Conservation (phyloP, 768 basidiomycete genomes). For the Russula sp. region DNA sequence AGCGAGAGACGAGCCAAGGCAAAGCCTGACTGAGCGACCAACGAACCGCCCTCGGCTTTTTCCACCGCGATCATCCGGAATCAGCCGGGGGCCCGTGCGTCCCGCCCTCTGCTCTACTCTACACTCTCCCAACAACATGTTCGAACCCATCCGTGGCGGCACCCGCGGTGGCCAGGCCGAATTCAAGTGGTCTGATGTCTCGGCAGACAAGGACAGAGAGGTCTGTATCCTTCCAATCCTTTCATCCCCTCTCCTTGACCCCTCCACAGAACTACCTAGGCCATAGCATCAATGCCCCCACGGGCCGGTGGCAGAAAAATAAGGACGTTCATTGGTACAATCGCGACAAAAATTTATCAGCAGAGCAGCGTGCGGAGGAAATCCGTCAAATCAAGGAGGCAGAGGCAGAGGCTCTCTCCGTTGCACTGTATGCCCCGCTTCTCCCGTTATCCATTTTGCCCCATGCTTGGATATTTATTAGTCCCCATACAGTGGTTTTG, state of each 20-base stretch:
- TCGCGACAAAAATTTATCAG: slow-evolving; percentile 44
- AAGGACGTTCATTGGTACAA: slow-evolving; percentile 96
- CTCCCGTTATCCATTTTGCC: background rate
- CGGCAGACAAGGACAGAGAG: slow-evolving; percentile 90
- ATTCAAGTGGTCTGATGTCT: slow-evolving; percentile 87
- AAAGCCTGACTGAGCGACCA: background rate
- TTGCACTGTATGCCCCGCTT: slow-evolving; percentile 54
- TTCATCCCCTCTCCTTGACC: background rate
- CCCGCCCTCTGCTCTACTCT: too few relatives aligned
- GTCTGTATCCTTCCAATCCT: slow-evolving; percentile 32
- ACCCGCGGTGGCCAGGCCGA: slow-evolving; percentile 87
- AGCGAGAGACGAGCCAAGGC: background rate
- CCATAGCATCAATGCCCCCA: slow-evolving; percentile 90
- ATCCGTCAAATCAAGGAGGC: slow-evolving; percentile 76
- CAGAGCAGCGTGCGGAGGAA: slow-evolving; percentile 57
- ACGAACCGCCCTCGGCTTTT: slow-evolving; percentile 1
- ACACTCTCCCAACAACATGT: too few relatives aligned
- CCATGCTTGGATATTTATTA: background rate
- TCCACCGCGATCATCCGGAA: slow-evolving; percentile 15
- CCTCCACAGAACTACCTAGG: slow-evolving; percentile 79
- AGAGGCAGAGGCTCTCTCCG: slow-evolving; percentile 81
- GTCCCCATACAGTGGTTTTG: slow-evolving; percentile 53
- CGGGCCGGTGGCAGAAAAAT: slow-evolving; percentile 96
- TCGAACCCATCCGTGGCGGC: slow-evolving; percentile 81
- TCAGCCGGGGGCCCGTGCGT: slow-evolving; percentile 15